These are phyloP conservation scores for Aaosphaeria pasadenensis DNA, from an alignment of 2,329 filamentous ascomycete species.

Conservation along the genomic window DNA sequence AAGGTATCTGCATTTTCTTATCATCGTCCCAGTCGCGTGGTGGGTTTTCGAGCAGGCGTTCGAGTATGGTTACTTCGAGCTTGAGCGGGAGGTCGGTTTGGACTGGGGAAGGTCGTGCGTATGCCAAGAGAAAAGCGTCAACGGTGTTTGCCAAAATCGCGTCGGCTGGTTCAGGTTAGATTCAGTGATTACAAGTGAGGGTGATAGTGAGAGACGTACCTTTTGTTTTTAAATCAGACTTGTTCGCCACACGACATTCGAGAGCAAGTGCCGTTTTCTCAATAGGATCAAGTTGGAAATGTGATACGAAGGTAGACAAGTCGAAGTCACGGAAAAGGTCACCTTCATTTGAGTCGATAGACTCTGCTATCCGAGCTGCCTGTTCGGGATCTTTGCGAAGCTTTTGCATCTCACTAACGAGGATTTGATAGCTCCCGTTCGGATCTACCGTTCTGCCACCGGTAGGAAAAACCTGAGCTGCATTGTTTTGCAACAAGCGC, in stretches of 20 bases:
- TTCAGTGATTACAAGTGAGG: conserved; percentile 3
- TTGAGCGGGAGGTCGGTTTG: conserved; percentile 64
- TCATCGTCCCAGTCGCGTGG: conserved; percentile 81
- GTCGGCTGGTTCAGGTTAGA: conserved; percentile 61
- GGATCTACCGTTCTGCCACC: conserved; percentile 67
- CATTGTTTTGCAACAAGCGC: conserved; percentile 87
- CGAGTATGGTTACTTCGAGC: conserved; percentile 77
- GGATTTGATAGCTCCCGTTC: conserved; percentile 77
- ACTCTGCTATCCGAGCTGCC: conserved; percentile 87
- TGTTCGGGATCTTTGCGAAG: conserved; percentile 77
- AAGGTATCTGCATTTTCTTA: conserved; percentile 65
- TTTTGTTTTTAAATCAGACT: conserved; percentile 82
- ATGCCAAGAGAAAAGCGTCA: conserved; percentile 70
- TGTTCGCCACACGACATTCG: conserved; percentile 80
- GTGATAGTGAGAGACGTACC: conserved; percentile 52
- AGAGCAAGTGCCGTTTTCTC: conserved; percentile 85
- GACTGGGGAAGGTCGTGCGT: conserved; percentile 59
- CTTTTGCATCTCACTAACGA: conserved; percentile 82
- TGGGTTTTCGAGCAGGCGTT: conserved; percentile 82
- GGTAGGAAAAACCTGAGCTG: conserved; percentile 83
- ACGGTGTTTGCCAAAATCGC: conserved; percentile 83
- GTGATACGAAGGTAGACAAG: conserved; percentile 89
- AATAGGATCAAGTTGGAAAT: conserved; percentile 88
- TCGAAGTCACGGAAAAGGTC: conserved; percentile 97
- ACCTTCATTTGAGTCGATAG: conserved; percentile 84